Conservation (phyloP, 2,329 filamentous ascomycete genomes). For the Didymella pomorum region DNA sequence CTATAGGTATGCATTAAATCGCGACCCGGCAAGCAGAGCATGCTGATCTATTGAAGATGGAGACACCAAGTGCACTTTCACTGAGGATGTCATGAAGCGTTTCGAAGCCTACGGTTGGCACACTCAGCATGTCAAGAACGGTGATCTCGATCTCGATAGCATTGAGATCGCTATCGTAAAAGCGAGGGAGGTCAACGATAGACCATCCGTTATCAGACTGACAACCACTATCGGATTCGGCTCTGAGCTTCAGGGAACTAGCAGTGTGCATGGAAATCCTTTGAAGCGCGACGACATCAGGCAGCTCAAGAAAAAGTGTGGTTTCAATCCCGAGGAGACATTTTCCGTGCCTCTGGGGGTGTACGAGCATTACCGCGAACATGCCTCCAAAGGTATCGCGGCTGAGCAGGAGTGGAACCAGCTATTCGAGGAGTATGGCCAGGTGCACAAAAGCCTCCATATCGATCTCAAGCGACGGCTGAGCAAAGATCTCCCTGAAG, state of each 20-base stretch:
- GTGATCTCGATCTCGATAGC: slow-evolving; percentile 83
- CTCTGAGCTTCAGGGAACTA: slow-evolving; percentile 90
- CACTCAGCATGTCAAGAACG: slow-evolving; percentile 80
- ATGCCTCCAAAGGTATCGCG: slow-evolving; percentile 83
- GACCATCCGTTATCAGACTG: slow-evolving; percentile 96
- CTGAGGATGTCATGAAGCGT: slow-evolving; percentile 92
- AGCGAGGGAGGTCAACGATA: slow-evolving; percentile 88
- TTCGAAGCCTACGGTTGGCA: slow-evolving; percentile 99
- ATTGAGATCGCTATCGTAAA: slow-evolving; percentile 90
- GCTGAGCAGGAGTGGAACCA: slow-evolving; percentile 95
- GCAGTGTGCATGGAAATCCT: slow-evolving; percentile 94
- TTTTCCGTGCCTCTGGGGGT: slow-evolving; percentile 95
- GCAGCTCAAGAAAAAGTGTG: slow-evolving; percentile 92
- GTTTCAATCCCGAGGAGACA: slow-evolving; percentile 91
- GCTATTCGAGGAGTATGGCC: slow-evolving; percentile 84
- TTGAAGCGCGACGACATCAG: slow-evolving; percentile 94
- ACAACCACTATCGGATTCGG: slow-evolving; percentile 97
- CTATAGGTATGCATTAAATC: slow-evolving; percentile 63
- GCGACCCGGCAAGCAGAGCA: slow-evolving; percentile 21
- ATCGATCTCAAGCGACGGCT: slow-evolving; percentile 84
- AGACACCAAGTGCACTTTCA: slow-evolving; percentile 95
- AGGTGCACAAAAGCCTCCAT: slow-evolving; percentile 79
- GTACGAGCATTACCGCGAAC: slow-evolving; percentile 88
- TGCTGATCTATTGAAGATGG: slow-evolving; percentile 76
- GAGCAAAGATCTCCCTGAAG: slow-evolving; percentile 84